Conservation (phyloP, 202 grass and related monocot genomes). For the Digitaria exilis region DNA sequence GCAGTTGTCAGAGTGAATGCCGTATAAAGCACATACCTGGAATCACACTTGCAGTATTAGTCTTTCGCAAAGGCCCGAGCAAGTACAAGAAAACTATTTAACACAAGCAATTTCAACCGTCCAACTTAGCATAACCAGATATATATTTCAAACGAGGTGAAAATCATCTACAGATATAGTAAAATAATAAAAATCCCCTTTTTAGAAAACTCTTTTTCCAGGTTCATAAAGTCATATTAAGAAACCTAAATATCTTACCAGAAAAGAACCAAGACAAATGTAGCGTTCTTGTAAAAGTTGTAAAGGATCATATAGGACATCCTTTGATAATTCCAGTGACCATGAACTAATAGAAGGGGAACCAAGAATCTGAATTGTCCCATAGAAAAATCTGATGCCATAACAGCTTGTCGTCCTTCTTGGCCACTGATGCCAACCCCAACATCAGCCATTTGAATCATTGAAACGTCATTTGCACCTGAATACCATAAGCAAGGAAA, state of each 20-base stretch:
- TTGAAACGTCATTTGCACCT: constrained; percentile 90
- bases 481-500: constrained; percentile 36
- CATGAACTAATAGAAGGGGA: constrained; percentile 82
- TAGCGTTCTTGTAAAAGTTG: constrained; percentile 89
- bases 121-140: constrained; percentile 5
- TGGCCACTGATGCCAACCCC: constrained; percentile 89
- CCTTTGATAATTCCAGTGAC: constrained; percentile 93
- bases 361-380: constrained; percentile 89
- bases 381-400: constrained; percentile 92
- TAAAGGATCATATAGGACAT: constrained; percentile 94
- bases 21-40: constrained; percentile 85
- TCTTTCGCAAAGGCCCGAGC: neutral
- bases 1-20: constrained; percentile 85
- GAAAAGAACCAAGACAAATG: constrained; percentile 90
- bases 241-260: constrained; percentile 57
- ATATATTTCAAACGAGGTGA: constrained; percentile 14
- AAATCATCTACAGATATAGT: neutral
- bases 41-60: constrained; percentile 42
- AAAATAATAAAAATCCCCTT: neutral
- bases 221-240: constrained; percentile 16
- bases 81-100: constrained; percentile 31
- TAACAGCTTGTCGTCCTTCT: constrained; percentile 88
- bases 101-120: constrained; percentile 13
- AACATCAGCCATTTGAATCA: constrained; percentile 97
- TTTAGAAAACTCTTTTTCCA: constrained; percentile 26